A percentile compares a stretch with the other conserved stretches of the same genome.
phyloP scores from a whole-genome alignment of 768 basidiomycete genomes.

The Rickenella mellea region DNA sequence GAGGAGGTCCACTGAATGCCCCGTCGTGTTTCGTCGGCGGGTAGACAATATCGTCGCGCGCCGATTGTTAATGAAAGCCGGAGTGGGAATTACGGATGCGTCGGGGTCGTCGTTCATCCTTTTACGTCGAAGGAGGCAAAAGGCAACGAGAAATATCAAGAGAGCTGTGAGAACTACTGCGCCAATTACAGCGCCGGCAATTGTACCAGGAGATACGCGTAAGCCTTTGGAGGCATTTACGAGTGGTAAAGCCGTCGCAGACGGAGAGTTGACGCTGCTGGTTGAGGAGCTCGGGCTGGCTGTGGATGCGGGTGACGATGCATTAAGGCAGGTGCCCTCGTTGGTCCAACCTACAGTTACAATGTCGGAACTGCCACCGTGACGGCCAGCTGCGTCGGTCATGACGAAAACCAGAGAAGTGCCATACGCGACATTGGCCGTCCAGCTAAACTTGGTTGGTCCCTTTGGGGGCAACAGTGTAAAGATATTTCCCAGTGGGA shows the following conservation, averaged over 20 bases:
- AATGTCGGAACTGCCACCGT: conserved; percentile 56
- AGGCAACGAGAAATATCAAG: conserved; percentile 32
- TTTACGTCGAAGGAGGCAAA: conserved; percentile 35
- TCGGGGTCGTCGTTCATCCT: neutral
- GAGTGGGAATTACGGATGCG: neutral
- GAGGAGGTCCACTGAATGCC: neutral
- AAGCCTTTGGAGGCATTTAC: conserved; percentile 30
- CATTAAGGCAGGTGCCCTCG: conserved; percentile 42
- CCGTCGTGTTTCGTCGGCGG: neutral
- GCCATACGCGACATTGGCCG: conserved; percentile 43
- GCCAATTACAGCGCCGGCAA: conserved; percentile 31
- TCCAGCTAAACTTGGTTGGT: conserved; percentile 40
- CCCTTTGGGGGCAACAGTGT: conserved; percentile 29
- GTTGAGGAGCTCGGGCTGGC: conserved; percentile 15
- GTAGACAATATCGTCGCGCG: neutral
- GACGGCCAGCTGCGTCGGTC: conserved; percentile 37
- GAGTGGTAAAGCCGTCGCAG: conserved; percentile 10
- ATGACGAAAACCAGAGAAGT: conserved; percentile 51
- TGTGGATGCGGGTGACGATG: conserved; percentile 45
- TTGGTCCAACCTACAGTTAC: conserved; percentile 35
- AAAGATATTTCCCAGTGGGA: conserved; percentile 51
- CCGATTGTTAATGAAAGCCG: neutral
- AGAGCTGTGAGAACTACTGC: conserved; percentile 44
- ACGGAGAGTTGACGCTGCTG: conserved; percentile 12
- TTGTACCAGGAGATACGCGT: conserved; percentile 33